A percentile compares a stretch with the other conserved stretches of the same genome.
Conservation (phyloP, 1,284 basidiomycete species). For the Cutaneotrichosporon sp. region DNA sequence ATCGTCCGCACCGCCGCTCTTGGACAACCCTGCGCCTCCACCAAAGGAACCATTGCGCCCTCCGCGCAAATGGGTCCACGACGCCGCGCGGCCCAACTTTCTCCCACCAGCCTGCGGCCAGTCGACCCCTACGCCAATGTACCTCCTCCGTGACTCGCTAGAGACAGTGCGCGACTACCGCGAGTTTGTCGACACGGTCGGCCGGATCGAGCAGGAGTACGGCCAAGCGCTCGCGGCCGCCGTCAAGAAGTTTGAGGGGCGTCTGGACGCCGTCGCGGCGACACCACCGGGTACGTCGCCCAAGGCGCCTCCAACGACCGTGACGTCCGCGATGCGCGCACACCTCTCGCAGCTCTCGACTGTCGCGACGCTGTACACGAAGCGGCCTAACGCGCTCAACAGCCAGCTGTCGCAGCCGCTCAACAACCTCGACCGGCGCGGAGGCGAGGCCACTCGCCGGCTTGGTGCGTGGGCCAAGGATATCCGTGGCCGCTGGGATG, state of each 20-base stretch:
- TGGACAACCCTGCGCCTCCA: not conserved
- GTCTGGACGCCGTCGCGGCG: conserved; percentile 5
- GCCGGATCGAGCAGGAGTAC: conserved; percentile 17
- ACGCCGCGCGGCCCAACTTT: conserved; percentile 13
- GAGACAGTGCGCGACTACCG: conserved; percentile 20
- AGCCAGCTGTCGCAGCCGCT: conserved; percentile 19
- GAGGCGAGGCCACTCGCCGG: conserved; percentile 11
- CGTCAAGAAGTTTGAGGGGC: conserved; percentile 17
- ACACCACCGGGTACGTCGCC: conserved; percentile 6
- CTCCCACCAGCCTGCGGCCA: conserved; percentile 10
- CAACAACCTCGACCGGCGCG: conserved; percentile 11
- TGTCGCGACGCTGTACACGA: conserved; percentile 14
- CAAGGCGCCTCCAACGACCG: conserved; percentile 11
- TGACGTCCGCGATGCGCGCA: conserved; percentile 11
- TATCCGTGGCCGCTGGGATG: conserved; percentile 17
- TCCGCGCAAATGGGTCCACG: conserved; percentile 13
- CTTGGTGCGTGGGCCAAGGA: conserved; percentile 18
- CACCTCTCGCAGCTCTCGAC: conserved; percentile 15
- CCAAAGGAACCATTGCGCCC: not conserved
- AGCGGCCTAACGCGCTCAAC: conserved; percentile 11
- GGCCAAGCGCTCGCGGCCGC: conserved; percentile 15
- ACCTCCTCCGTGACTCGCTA: conserved; percentile 17
- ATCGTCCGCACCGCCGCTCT: no score
- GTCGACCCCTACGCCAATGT: not conserved
- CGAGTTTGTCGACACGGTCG: conserved; percentile 21